Evolutionary conservation across 1,139 yeast genomes (phyloP), one percentile per base, ranked within the genome.

Genomic region (Lodderomyces orthopsilosis): DNA sequence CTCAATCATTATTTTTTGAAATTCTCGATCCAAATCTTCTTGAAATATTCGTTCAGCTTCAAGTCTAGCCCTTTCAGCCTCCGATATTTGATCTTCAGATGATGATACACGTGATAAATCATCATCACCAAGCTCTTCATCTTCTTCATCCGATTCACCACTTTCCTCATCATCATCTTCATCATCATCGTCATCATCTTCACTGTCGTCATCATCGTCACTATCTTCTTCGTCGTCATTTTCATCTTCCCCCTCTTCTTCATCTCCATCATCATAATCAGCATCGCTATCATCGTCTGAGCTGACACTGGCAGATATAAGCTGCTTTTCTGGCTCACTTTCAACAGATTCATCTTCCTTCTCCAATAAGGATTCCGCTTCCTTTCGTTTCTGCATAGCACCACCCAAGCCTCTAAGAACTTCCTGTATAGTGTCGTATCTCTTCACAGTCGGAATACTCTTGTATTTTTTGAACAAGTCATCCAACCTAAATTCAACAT

Each of bases 21-120:
- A 75, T 51, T 81, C 83, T 44, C 63, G 70, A 38, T 81, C 86
- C 43, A 83, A 55, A 21, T 74, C 77, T 7, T 70, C 75, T 17
- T 74, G 77, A 38, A 77, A 68, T 49, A 67, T 72, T 36, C 59
- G 65, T 35, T 75, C 81, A 41, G 69, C 71, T 19, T 66, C 72
- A 9, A 61, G 57, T 6, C 45, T 41, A 17, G 33, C 14, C 35
- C 41, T 45, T 21, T 52, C 56, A 8, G 22, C 46, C 48, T 45
- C 51, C 52, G 14, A 42, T 17, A 22, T 14, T 8, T 13, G 22
- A 17, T 39, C 37, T n/a, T 22, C 37, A 13, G 27, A 19, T 13
- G 37, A 35, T 4, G 35, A 9, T 12, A 35, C 27, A 13, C 38
- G 41, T 9, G 46, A 48, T 5, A 43, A 43, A 7, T 45, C 48